Percentiles rank a stretch among this genome's conserved stretches.
Evolutionary conservation across 2,329 filamentous ascomycete genomes (phyloP).

Genomic region (Ampelomyces quisqualis): DNA sequence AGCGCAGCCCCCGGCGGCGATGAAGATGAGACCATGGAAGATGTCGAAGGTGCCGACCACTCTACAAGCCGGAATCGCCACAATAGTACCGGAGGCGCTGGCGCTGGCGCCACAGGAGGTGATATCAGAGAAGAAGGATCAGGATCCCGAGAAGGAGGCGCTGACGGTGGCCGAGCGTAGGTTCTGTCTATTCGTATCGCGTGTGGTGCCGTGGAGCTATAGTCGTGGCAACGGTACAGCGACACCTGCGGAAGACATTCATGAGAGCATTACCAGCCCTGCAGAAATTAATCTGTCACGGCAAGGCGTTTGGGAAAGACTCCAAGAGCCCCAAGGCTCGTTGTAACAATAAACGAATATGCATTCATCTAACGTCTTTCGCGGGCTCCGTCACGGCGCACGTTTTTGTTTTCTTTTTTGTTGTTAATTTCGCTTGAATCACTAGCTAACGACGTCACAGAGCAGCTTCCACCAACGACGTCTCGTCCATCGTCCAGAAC

Average conservation of each 20-base stretch:
- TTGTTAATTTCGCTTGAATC: conserved; percentile 6
- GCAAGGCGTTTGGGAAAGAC: conserved; percentile 38
- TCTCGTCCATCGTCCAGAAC: conserved; percentile 78
- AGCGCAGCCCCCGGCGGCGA: conserved; percentile 56
- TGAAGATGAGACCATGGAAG: conserved; percentile 67
- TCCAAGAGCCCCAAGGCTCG: conserved; percentile 13
- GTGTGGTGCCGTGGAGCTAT: conserved; percentile 41
- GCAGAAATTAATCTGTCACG: conserved; percentile 19
- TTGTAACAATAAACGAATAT: conserved; percentile 43
- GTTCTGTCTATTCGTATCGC: conserved; percentile 54
- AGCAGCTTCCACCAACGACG: conserved; percentile 61
- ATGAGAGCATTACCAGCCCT: conserved; percentile 16
- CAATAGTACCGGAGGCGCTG: conserved; percentile 70
- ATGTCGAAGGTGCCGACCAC: conserved; percentile 56
- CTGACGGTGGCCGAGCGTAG: conserved; percentile 99
- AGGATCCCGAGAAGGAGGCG: conserved; percentile 84
- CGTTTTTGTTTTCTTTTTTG: conserved; percentile 10
- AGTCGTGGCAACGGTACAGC: conserved; percentile 25
- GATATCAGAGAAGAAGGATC: conserved; percentile 90
- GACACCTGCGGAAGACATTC: conserved; percentile 22
- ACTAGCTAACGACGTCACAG: conserved; percentile 30
- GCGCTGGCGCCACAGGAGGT: conserved; percentile 82
- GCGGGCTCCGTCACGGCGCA: conserved; percentile 36
- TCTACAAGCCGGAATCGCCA: conserved; percentile 34
- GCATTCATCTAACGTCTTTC: conserved; percentile 30